phyloP scores from a whole-genome alignment of 2,329 filamentous ascomycete species.

The Blumeriella jaapii region DNA sequence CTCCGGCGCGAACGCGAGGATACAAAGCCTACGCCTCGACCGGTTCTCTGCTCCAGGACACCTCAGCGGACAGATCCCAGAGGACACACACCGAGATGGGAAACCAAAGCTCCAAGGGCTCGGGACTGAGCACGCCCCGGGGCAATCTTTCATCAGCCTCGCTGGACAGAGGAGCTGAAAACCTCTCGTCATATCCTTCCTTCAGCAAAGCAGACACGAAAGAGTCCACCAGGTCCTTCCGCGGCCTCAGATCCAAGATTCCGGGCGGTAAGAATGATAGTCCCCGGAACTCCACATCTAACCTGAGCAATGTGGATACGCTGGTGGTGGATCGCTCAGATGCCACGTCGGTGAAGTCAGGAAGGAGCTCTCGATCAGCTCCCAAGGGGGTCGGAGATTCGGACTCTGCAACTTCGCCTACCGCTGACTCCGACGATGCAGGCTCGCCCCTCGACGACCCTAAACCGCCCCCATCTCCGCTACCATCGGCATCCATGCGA shows the following conservation, averaged over 20 bases:
- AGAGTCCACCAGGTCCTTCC: conserved; percentile 79
- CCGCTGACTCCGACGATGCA: conserved; percentile 28
- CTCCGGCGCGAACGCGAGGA: neutral
- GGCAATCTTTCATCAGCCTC: conserved; percentile 23
- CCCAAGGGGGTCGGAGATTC: conserved; percentile 31
- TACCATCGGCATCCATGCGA: conserved; percentile 64
- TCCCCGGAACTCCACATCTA: conserved; percentile 60
- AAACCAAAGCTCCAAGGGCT: conserved; percentile 52
- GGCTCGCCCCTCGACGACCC: conserved; percentile 39
- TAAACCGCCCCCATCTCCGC: conserved; percentile 71
- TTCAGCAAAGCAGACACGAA: conserved; percentile 89
- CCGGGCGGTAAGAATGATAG: conserved; percentile 68
- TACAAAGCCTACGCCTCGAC: neutral
- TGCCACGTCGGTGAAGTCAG: conserved; percentile 62
- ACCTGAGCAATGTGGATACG: conserved; percentile 42
- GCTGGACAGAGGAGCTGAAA: conserved; percentile 19
- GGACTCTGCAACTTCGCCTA: conserved; percentile 25
- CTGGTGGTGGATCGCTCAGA: conserved; percentile 54
- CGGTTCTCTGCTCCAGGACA: neutral
- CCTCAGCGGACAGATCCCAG: neutral
- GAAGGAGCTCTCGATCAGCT: conserved; percentile 45
- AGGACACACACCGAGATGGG: conserved; percentile 44
- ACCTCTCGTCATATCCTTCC: conserved; percentile 75
- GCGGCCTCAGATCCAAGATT: conserved; percentile 74
- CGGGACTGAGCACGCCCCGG: conserved; percentile 22